These are phyloP conservation scores for Kwoniella shivajii DNA, from an alignment of 1,284 basidiomycete genomes.

Conservation along the genomic window DNA sequence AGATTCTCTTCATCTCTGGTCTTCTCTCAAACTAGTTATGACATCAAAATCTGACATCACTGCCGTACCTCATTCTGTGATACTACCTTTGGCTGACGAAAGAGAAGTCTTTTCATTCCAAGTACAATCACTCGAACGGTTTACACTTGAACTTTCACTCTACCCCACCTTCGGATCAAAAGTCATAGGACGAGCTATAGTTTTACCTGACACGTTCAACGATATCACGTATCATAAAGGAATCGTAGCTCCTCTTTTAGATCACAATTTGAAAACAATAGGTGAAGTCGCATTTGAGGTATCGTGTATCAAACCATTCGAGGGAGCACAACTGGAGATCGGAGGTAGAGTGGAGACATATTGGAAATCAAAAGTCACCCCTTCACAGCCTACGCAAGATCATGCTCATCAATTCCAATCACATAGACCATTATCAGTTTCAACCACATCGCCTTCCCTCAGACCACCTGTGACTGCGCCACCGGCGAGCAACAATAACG, in stretches of 20 bases:
- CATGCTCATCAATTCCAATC: conserved; percentile 54
- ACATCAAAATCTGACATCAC: conserved; percentile 75
- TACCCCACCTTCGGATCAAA: conserved; percentile 99
- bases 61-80: conserved; percentile 83
- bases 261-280: conserved; percentile 89
- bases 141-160: conserved; percentile 89
- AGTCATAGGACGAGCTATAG: conserved; percentile 90
- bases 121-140: conserved; percentile 69
- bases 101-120: conserved; percentile 89
- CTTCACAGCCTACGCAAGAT: conserved; percentile 56
- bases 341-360: conserved; percentile 95
- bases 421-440: conserved; percentile 50
- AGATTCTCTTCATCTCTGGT: conserved; percentile 54
- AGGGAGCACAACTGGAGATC: conserved; percentile 91
- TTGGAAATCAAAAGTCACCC: conserved; percentile 85
- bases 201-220: conserved; percentile 74
- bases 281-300: conserved; percentile 93
- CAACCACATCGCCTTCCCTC: conserved; percentile 47
- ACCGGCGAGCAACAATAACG: conserved; percentile 19
- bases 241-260: conserved; percentile 81
- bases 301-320: conserved; percentile 85
- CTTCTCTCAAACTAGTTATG: conserved; percentile 93
- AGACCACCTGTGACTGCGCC: conserved; percentile 23
- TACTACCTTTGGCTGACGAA: conserved; percentile 79
- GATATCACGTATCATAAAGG: conserved; percentile 60